These are phyloP conservation scores for Saxophila tyrrhenica DNA, from an alignment of 495 filamentous ascomycete genomes.

Conservation along the genomic window DNA sequence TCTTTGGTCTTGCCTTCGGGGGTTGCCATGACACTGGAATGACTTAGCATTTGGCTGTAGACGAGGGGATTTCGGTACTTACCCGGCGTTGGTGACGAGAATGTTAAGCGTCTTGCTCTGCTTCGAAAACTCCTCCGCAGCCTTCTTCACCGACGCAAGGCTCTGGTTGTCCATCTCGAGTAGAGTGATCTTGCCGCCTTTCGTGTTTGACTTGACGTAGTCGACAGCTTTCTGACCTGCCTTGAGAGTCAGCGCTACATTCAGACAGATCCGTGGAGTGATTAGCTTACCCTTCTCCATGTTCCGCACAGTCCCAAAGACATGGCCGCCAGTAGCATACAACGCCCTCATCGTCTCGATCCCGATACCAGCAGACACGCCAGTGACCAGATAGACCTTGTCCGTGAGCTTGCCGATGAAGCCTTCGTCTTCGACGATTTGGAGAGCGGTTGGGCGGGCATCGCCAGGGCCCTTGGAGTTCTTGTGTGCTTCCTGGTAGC, in stretches of 20 bases:
- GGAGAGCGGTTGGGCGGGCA: conserved; percentile 42
- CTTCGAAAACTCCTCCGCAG: conserved; percentile 14
- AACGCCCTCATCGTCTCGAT: conserved; percentile 40
- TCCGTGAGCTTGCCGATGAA: conserved; percentile 31
- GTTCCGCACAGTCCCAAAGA: conserved; percentile 26
- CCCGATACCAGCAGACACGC: conserved; percentile 43
- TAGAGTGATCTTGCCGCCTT: conserved; percentile 21
- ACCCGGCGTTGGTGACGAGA: conserved; percentile 26
- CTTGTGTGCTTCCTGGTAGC: conserved; percentile 32
- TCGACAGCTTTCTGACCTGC: conserved; percentile 8
- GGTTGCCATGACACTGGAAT: conserved; percentile 32
- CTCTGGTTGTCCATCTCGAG: conserved; percentile 29
- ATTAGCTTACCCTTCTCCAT: conserved; percentile 23
- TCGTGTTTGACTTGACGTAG: conserved; percentile 11
- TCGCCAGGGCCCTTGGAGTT: conserved; percentile 41
- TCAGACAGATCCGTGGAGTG: background rate
- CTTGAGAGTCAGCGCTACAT: background rate
- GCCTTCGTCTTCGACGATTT: conserved; percentile 42
- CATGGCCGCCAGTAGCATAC: conserved; percentile 35
- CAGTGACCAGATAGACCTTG: conserved; percentile 43
- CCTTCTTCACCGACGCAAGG: conserved; percentile 15
- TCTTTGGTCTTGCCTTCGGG: conserved; percentile 35
- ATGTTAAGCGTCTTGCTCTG: conserved; percentile 22
- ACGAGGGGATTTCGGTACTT: background rate
- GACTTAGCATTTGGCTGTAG: background rate